A percentile compares a stretch with the other conserved stretches of the same genome.
These are phyloP conservation scores for Cyberlindnera maritima DNA, from an alignment of 805 yeast species.

Conservation along the genomic window DNA sequence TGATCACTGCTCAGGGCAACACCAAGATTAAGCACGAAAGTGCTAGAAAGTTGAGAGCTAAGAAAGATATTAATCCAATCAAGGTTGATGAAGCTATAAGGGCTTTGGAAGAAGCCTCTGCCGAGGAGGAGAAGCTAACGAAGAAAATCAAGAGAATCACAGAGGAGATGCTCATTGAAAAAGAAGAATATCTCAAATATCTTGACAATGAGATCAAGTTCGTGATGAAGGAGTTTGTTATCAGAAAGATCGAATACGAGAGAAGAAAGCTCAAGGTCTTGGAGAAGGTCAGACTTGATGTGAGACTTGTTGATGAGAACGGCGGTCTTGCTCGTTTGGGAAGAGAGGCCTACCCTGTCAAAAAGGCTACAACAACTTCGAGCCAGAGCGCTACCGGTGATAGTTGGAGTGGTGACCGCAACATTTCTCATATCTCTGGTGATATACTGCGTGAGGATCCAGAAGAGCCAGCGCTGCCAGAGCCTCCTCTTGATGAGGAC, in stretches of 20 bases:
- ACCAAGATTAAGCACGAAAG: slow-evolving; percentile 67
- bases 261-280: slow-evolving; percentile 73
- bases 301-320: slow-evolving; percentile 66
- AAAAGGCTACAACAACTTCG: slow-evolving; percentile 15
- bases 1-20: slow-evolving; percentile 71
- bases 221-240: slow-evolving; percentile 56
- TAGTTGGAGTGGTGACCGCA: slow-evolving; percentile 56
- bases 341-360: slow-evolving; percentile 53
- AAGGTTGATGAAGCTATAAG: slow-evolving; percentile 89
- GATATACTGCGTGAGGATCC: slow-evolving; percentile 14
- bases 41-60: slow-evolving; percentile 69
- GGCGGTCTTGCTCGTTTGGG: slow-evolving; percentile 87
- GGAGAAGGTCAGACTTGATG: slow-evolving; percentile 68
- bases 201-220: slow-evolving; percentile 54
- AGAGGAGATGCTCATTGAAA: slow-evolving; percentile 78
- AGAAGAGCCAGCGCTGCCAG: slow-evolving; percentile 8
- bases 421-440: slow-evolving; percentile 34
- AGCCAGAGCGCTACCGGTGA: slow-evolving; percentile 53
- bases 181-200: slow-evolving; percentile 53
- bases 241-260: slow-evolving; percentile 80
- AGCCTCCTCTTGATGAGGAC: slow-evolving; percentile 21
- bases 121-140: slow-evolving; percentile 72
- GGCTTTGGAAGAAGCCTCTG: slow-evolving; percentile 73
- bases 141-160: slow-evolving; percentile 78
- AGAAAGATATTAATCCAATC: slow-evolving; percentile 74